Evolutionary conservation across 768 basidiomycete species (phyloP), one percentile per base, ranked within the genome.

Genomic region (Paxillus rubicundulus): DNA sequence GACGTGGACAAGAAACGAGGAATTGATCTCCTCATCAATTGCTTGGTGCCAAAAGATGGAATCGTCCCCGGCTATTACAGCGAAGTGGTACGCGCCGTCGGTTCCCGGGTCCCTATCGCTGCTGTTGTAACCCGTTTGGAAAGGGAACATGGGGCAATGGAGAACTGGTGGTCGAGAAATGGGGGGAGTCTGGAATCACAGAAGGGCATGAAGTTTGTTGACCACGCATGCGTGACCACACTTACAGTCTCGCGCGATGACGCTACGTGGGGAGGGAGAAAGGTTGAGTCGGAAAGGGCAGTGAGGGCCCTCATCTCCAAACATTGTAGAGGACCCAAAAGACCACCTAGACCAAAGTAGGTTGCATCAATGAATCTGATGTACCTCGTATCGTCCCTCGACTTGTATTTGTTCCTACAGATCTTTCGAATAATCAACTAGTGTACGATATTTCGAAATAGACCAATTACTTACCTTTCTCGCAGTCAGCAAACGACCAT

Each of bases 91-190:
- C 65, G 44, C 60, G 57, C 38, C 37, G 49, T 17, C 42, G 21
- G 28, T 28, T 9, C 8, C 21, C 27, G 57, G 55, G 66, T 67
- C 4, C 68, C 64, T 2, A 60, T 68, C 21, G 68, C 64, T 16
- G 41, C 64, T 4, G 62, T 67, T 9, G 50, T 70, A 9, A 66
- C 65, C 7, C 63, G 66, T 10, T 49, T 68, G 45, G 69, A 70
- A 53, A 57, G 66, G 43, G 64, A 66, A 24, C 51, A 55, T 17
- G 18, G 30, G 3, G 13, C 36, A n/a, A 57, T 57, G 55, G 47
- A 49, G 3, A 13, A 32, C 46, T 61, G 32, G 68, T 70, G 67
- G 68, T 27, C 27, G 16, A 42, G 43, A 30, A 73, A 73, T 46
- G 53, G 66, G 40, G 40, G 36, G 17, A 42, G 32, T 1, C 71